These are phyloP conservation scores for Coniochaeta prunicola DNA, from an alignment of 2,329 filamentous ascomycete genomes.

Conservation along the genomic window DNA sequence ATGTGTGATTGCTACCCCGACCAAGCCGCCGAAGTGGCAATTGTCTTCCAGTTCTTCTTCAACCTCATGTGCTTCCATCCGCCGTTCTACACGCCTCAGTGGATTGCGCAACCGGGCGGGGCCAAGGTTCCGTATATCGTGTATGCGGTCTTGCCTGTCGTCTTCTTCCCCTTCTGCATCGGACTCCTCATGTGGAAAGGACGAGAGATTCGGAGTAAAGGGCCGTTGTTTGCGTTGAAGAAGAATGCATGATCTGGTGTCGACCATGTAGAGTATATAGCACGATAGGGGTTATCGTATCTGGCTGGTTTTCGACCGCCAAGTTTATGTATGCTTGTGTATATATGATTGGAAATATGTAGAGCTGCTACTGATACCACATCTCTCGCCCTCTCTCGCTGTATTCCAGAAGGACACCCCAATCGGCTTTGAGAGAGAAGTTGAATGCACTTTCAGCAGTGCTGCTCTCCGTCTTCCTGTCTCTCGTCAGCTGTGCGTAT, in stretches of 20 bases:
- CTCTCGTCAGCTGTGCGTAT: no score
- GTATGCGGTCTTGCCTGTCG: conserved; percentile 8
- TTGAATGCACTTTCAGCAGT: no score
- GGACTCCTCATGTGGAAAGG: conserved; percentile 11
- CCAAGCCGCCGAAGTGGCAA: conserved; percentile 9
- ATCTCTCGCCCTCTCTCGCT: no score
- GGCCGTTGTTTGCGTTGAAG: not conserved
- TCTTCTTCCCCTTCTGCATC: conserved; percentile 7
- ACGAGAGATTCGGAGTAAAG: conserved; percentile 6
- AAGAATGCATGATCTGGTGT: not conserved
- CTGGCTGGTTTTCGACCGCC: no score
- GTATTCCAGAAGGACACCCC: no score
- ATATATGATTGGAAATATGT: no score
- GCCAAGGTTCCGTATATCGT: conserved; percentile 9
- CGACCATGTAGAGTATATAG: not conserved
- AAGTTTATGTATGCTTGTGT: no score
- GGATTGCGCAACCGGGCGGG: conserved; percentile 7
- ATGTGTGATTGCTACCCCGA: conserved; percentile 12
- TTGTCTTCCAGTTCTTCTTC: conserved; percentile 13
- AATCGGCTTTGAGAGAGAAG: no score
- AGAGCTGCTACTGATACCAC: no score
- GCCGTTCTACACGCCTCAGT: conserved; percentile 11
- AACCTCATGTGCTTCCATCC: conserved; percentile 12
- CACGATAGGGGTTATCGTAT: not conserved
- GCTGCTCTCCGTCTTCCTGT: no score